Conservation (phyloP, 805 yeast species). For the Candida michaelii region DNA sequence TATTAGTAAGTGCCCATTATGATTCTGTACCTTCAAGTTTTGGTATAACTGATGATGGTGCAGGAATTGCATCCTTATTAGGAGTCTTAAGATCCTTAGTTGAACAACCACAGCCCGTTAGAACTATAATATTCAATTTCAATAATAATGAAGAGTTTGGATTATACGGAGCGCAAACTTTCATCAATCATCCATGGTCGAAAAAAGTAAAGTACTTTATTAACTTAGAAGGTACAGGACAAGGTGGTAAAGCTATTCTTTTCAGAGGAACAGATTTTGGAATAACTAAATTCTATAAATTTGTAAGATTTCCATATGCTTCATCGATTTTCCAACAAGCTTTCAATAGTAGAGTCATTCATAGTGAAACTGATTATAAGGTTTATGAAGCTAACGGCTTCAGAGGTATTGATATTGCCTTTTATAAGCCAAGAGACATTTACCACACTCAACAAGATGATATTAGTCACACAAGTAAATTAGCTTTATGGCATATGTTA, state of each 20-base stretch:
- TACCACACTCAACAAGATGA: conserved; percentile 81
- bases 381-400: conserved; percentile 58
- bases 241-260: conserved; percentile 80
- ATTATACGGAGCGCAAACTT: conserved; percentile 74
- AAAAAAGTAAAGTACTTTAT: conserved; percentile 60
- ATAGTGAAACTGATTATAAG: conserved; percentile 83
- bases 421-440: conserved; percentile 77
- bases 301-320: conserved; percentile 70
- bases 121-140: conserved; percentile 80
- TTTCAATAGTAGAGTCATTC: conserved; percentile 66
- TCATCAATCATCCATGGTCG: conserved; percentile 73
- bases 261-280: conserved; percentile 84
- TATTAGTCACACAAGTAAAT: conserved; percentile 60
- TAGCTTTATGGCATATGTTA: conserved; percentile 84
- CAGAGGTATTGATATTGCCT: conserved; percentile 88
- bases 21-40: conserved; percentile 85
- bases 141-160: conserved; percentile 92
- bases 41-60: conserved; percentile 93
- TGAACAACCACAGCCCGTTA: conserved; percentile 50
- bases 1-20: conserved; percentile 79
- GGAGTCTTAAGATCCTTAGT: conserved; percentile 58
- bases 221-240: conserved; percentile 90
- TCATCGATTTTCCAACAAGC: conserved; percentile 83
- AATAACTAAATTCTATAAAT: conserved; percentile 55
- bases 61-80: conserved; percentile 79